These are phyloP conservation scores for Solanum appendiculatum DNA, from an alignment of 257 asterid species.

Conservation along the genomic window DNA sequence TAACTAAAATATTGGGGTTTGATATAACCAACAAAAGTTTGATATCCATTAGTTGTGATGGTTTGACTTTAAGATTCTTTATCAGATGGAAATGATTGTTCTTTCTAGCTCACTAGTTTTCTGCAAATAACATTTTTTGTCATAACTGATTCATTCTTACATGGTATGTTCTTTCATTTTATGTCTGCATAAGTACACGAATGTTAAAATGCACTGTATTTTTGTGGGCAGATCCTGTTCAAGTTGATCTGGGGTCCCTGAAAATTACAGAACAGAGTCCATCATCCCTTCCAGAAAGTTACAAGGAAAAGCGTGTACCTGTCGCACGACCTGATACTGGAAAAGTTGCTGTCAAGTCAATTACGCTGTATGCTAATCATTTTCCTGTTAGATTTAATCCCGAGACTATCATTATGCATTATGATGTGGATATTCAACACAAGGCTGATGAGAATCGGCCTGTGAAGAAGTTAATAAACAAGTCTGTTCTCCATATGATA, in stretches of 20 bases:
- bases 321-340: constrained; percentile 56
- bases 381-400: constrained; percentile 37
- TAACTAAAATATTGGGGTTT: background rate
- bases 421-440: constrained; percentile 44
- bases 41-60: background rate
- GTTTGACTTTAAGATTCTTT: background rate
- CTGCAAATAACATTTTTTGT: background rate
- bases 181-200: background rate
- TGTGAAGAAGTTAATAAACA: constrained; percentile 16
- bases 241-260: background rate
- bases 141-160: background rate
- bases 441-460: constrained; percentile 7
- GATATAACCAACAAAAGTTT: background rate
- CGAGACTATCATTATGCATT: constrained; percentile 28
- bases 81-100: background rate
- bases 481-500: constrained; percentile 26
- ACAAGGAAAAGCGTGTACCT: constrained; percentile 17
- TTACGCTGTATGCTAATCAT: constrained; percentile 53
- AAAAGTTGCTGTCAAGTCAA: constrained; percentile 9
- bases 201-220: background rate
- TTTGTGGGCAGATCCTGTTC: constrained; percentile 11
- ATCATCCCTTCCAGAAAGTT: background rate
- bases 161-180: background rate
- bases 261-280: constrained; percentile 10
- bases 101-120: background rate